Evolutionary conservation across 2,329 filamentous ascomycete species (phyloP).

Genomic region (Neofusicoccum laricinum): DNA sequence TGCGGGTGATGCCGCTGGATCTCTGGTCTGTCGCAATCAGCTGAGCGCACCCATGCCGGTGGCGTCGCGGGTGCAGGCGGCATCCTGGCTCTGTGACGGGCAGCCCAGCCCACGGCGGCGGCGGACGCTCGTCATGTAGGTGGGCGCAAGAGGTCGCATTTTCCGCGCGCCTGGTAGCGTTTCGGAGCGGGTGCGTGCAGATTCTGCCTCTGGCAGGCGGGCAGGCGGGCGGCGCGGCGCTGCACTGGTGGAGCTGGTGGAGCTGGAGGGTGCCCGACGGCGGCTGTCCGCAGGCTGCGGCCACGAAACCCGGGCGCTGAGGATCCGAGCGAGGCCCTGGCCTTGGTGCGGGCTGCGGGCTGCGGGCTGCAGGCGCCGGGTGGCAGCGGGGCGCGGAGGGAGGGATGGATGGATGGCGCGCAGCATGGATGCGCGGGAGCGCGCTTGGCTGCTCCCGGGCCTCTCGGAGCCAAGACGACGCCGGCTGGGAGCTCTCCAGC

Average conservation of each 20-base stretch:
- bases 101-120: neutral
- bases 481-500: neutral
- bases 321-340: too few relatives aligned
- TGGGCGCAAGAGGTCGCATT: neutral
- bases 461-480: neutral
- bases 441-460: neutral
- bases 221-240: neutral
- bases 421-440: neutral
- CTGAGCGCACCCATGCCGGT: slow-evolving; percentile 14
- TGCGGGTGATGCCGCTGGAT: slow-evolving; percentile 16
- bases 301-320: neutral
- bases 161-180: slow-evolving; percentile 11
- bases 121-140: slow-evolving; percentile 11
- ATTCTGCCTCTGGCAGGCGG: neutral
- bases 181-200: slow-evolving; percentile 16
- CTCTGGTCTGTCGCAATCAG: slow-evolving; percentile 10
- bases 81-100: slow-evolving; percentile 10
- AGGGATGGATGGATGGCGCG: neutral
- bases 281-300: neutral
- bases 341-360: neutral
- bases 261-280: too few relatives aligned
- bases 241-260: too few relatives aligned
- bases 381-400: slow-evolving; percentile 1
- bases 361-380: neutral
- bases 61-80: slow-evolving; percentile 7